Evolutionary conservation across 169 alveolate genomes (phyloP).

Genomic region (Pseudocohnilembus persalinus): DNA sequence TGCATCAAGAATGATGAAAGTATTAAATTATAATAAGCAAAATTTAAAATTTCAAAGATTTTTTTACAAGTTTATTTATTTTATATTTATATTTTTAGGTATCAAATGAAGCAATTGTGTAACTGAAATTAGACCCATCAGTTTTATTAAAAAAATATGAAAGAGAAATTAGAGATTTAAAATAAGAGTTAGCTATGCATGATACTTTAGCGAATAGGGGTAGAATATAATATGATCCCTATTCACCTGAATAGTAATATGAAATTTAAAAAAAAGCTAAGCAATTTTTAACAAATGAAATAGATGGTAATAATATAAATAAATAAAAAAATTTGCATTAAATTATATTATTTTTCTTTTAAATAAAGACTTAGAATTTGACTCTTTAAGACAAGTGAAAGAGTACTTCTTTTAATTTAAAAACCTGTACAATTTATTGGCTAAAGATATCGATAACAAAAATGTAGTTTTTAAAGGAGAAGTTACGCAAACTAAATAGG

Average conservation of each 20-base stretch:
- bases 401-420: conserved; percentile 81
- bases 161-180: conserved; percentile 89
- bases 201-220: conserved; percentile 90
- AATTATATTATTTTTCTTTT: no score
- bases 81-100: conserved; percentile 55
- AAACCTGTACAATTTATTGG: conserved; percentile 68
- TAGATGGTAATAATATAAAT: conserved; percentile 58
- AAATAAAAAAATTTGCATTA: no score
- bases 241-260: conserved; percentile 85
- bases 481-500: conserved; percentile 35
- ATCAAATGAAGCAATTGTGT: conserved; percentile 74
- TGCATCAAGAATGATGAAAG: conserved; percentile 90
- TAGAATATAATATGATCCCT: conserved; percentile 85
- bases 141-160: conserved; percentile 83
- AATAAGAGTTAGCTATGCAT: conserved; percentile 93
- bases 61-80: not conserved
- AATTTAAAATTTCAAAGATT: not conserved
- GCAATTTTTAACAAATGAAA: conserved; percentile 77
- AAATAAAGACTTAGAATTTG: conserved; percentile 60
- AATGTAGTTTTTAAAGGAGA: conserved; percentile 32
- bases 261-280: conserved; percentile 68
- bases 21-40: conserved; percentile 5
- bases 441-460: conserved; percentile 52
- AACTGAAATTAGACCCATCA: conserved; percentile 77
- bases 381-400: conserved; percentile 80